Evolutionary conservation across 768 basidiomycete genomes (phyloP).

Genomic region (Leccinum imitatum): DNA sequence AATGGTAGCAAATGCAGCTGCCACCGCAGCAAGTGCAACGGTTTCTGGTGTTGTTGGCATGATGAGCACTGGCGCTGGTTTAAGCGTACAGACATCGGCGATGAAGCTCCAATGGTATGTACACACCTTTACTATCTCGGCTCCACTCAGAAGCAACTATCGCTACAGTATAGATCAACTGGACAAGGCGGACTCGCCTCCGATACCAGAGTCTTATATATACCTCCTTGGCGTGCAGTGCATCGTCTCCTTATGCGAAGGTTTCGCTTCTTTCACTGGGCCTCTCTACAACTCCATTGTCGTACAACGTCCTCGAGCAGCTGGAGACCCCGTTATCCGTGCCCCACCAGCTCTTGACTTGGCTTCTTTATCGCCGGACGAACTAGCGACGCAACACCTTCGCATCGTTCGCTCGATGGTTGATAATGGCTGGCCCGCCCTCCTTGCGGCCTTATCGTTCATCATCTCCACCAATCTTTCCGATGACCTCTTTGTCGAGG

Average conservation of each 20-base stretch:
- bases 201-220: slow-evolving; percentile 90
- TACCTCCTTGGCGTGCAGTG: slow-evolving; percentile 92
- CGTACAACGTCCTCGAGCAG: slow-evolving; percentile 26
- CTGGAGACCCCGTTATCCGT: too few relatives aligned
- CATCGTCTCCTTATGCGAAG: slow-evolving; percentile 82
- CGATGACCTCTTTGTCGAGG: slow-evolving; percentile 87
- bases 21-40: slow-evolving; percentile 78
- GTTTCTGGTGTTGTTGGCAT: slow-evolving; percentile 85
- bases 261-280: slow-evolving; percentile 74
- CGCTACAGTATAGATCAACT: slow-evolving; percentile 86
- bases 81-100: slow-evolving; percentile 69
- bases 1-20: slow-evolving; percentile 80
- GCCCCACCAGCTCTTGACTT: slow-evolving; percentile 68
- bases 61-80: slow-evolving; percentile 67
- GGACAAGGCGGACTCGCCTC: slow-evolving; percentile 93
- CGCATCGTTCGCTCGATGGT: slow-evolving; percentile 73
- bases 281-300: slow-evolving; percentile 75
- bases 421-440: slow-evolving; percentile 86
- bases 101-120: slow-evolving; percentile 92
- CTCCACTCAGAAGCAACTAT: background rate
- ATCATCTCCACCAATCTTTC: slow-evolving; percentile 88
- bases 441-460: slow-evolving; percentile 85
- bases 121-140: background rate
- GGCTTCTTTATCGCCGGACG: slow-evolving; percentile 51
- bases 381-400: slow-evolving; percentile 56